These are phyloP conservation scores for Cladophialophora psammophila DNA, from an alignment of 2,329 filamentous ascomycete species.

Conservation along the genomic window DNA sequence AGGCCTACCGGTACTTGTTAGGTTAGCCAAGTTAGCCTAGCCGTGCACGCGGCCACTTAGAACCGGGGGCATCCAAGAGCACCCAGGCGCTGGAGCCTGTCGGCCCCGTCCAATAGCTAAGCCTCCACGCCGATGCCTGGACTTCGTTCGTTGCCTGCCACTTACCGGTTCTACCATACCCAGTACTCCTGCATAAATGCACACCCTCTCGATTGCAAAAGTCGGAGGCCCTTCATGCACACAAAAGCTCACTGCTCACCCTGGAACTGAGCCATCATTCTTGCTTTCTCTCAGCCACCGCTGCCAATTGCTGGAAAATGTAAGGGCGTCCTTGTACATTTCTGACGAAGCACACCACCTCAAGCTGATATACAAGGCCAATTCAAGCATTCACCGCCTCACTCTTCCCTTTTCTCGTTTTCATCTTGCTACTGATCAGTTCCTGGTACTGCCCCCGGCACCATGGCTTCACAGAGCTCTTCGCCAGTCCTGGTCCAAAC, in stretches of 20 bases:
- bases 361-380: not conserved
- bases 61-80: not conserved
- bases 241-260: constrained; percentile 6
- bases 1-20: not conserved
- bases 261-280: not conserved
- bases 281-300: not conserved
- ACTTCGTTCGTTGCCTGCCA: constrained; percentile 10
- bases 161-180: constrained; percentile 6
- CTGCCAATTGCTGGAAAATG: not conserved
- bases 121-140: constrained; percentile 8
- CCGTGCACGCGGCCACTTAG: not conserved
- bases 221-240: not conserved
- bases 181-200: constrained; percentile 3
- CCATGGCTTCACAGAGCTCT: constrained; percentile 38
- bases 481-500: constrained; percentile 36
- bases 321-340: not conserved
- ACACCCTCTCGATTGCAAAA: constrained; percentile 3
- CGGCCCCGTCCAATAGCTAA: not conserved
- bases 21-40: not conserved
- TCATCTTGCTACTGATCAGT: not conserved
- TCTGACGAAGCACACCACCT: not conserved
- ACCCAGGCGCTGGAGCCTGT: constrained; percentile 4
- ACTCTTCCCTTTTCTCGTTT: not conserved
- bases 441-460: not conserved
- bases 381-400: constrained; percentile 8